Percentiles rank a stretch among this genome's conserved stretches.
Conservation (phyloP, 352 stramenopile species). For the Phytopythium boreale region DNA sequence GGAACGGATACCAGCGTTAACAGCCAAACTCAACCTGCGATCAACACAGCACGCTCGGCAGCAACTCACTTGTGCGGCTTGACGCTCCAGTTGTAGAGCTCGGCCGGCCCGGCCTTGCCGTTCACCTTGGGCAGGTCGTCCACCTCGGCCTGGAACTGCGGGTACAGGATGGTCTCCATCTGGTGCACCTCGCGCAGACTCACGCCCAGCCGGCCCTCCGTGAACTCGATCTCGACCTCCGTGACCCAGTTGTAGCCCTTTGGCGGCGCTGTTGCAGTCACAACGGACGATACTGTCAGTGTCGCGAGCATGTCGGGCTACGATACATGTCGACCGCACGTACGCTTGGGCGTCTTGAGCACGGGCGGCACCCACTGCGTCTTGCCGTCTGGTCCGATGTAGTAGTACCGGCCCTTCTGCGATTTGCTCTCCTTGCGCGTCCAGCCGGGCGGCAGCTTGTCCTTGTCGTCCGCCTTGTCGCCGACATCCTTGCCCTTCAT, state of each 20-base stretch:
- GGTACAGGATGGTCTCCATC: slow-evolving; percentile 73
- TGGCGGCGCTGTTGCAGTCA: slow-evolving; percentile 21
- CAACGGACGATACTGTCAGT: not conserved
- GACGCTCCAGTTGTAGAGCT: slow-evolving; percentile 90
- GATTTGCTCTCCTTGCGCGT: slow-evolving; percentile 84
- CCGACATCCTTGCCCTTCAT: not conserved
- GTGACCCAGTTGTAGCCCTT: slow-evolving; percentile 77
- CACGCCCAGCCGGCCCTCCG: slow-evolving; percentile 74
- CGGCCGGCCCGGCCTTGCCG: slow-evolving; percentile 74
- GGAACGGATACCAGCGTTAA: not conserved
- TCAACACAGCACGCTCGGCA: not conserved
- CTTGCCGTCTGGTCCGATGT: slow-evolving; percentile 78
- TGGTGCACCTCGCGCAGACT: slow-evolving; percentile 76
- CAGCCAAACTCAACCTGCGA: not conserved
- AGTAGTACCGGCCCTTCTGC: slow-evolving; percentile 84
- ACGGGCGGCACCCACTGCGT: slow-evolving; percentile 75
- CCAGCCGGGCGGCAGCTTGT: slow-evolving; percentile 71
- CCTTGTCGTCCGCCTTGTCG: slow-evolving; percentile 1
- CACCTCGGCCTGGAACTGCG: slow-evolving; percentile 87
- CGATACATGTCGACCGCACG: not conserved
- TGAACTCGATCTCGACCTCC: slow-evolving; percentile 86
- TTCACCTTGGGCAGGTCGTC: slow-evolving; percentile 87
- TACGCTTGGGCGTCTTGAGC: slow-evolving; percentile 17
- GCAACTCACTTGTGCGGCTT: slow-evolving; percentile 59
- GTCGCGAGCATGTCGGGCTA: not conserved